Conservation (phyloP, 441 rosid genomes). For the Breynia disticha region DNA sequence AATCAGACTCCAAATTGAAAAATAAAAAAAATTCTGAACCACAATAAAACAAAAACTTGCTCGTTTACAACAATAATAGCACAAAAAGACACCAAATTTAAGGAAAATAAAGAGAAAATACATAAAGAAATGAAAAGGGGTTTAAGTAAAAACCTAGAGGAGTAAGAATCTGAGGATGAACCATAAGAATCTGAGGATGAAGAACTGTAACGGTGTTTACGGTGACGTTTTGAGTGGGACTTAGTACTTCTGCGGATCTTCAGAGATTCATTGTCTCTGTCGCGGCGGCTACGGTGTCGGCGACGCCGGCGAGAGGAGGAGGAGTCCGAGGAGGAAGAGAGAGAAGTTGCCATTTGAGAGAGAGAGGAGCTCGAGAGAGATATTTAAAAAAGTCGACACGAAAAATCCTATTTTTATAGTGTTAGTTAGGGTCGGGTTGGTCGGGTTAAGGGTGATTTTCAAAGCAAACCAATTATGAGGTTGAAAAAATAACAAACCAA, state of each 20-base stretch:
- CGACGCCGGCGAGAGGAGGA: slow-evolving; percentile 43
- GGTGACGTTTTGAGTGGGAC: slow-evolving; percentile 47
- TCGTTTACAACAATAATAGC: neutral
- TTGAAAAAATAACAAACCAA: too few species aligned
- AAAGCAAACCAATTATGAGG: too few species aligned
- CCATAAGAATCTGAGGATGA: slow-evolving; percentile 22
- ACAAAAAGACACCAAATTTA: neutral
- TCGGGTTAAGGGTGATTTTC: too few species aligned
- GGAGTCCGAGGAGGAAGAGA: slow-evolving; percentile 37
- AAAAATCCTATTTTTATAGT: too few species aligned
- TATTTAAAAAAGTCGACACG: too few species aligned
- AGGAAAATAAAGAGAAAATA: neutral
- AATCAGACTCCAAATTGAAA: too few species aligned
- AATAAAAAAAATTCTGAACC: too few species aligned
- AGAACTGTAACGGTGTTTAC: slow-evolving; percentile 30
- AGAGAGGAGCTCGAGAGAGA: neutral
- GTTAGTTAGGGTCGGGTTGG: too few species aligned
- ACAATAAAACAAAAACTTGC: too few species aligned
- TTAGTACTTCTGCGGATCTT: slow-evolving; percentile 55
- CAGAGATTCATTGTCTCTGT: slow-evolving; percentile 40
- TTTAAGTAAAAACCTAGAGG: slow-evolving; percentile 38
- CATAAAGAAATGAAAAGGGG: neutral
- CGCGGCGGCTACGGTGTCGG: slow-evolving; percentile 33
- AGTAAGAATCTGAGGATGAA: slow-evolving; percentile 35
- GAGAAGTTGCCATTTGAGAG: slow-evolving; percentile 52